Evolutionary conservation across 352 stramenopile species (phyloP).

Genomic region (Globisporangium okanoganense): DNA sequence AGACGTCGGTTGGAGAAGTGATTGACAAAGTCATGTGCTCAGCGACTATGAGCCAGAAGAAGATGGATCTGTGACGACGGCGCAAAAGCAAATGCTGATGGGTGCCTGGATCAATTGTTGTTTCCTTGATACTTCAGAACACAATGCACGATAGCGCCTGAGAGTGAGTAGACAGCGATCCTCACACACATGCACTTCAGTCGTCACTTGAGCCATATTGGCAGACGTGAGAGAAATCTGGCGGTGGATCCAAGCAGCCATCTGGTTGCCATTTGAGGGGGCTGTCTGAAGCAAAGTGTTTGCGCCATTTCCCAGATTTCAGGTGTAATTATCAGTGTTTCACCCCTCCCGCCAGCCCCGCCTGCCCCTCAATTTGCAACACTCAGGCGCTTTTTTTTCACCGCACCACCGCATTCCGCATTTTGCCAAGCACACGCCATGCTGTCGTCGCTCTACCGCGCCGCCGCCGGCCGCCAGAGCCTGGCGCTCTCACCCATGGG

Average conservation of each 20-base stretch:
- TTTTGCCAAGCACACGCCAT: slow-evolving; percentile 12
- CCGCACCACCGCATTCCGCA: not conserved
- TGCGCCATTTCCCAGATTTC: slow-evolving; percentile 6
- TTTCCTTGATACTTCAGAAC: too few relatives aligned
- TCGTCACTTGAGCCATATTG: not conserved
- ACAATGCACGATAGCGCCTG: too few relatives aligned
- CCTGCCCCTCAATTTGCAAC: slow-evolving; percentile 2
- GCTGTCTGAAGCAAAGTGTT: slow-evolving; percentile 16
- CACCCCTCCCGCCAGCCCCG: not conserved
- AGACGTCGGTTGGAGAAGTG: too few relatives aligned
- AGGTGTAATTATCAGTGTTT: not conserved
- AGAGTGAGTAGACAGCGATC: too few relatives aligned
- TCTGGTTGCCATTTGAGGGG: slow-evolving; percentile 2
- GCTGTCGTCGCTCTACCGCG: slow-evolving; percentile 22
- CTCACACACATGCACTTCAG: too few relatives aligned
- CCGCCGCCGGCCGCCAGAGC: slow-evolving; percentile 17
- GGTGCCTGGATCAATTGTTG: too few relatives aligned
- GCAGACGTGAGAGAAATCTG: not conserved
- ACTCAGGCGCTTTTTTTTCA: slow-evolving; percentile 6
- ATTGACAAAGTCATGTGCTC: too few relatives aligned
- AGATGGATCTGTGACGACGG: too few relatives aligned
- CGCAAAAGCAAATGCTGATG: too few relatives aligned
- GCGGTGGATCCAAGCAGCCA: slow-evolving; percentile 12
- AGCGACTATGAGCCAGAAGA: too few relatives aligned
- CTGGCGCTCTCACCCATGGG: slow-evolving; percentile 16